A percentile compares a stretch with the other conserved stretches of the same genome.
These are phyloP conservation scores for Quercus phellos DNA, from an alignment of 331 rosid species.

Conservation along the genomic window DNA sequence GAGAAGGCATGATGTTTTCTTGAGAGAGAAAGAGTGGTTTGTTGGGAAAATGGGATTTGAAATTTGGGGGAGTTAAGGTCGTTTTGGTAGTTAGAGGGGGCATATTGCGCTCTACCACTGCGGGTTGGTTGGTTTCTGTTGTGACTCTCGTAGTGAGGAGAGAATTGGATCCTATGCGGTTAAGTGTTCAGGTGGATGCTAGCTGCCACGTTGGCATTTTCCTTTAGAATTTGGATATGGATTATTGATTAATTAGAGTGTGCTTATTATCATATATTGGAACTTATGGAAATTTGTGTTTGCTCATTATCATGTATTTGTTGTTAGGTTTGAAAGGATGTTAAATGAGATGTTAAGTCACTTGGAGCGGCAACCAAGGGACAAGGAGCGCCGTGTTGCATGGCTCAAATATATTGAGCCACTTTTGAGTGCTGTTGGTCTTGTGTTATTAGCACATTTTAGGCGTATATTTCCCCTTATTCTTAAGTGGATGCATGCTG, in stretches of 20 bases:
- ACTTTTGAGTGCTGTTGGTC: conserved; percentile 58
- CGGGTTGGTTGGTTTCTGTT: too few species aligned
- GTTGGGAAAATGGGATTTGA: not conserved
- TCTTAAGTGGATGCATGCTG: conserved; percentile 88
- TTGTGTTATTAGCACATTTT: conserved; percentile 75
- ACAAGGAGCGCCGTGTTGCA: conserved; percentile 78
- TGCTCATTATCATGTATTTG: not conserved
- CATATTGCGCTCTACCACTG: too few species aligned
- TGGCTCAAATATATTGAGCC: conserved; percentile 73
- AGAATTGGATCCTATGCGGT: too few species aligned
- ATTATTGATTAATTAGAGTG: not conserved
- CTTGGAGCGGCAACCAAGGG: conserved; percentile 89
- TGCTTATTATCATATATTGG: not conserved
- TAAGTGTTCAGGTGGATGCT: too few species aligned
- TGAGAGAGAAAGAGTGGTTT: conserved; percentile 16
- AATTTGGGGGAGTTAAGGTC: not conserved
- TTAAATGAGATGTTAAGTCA: conserved; percentile 87
- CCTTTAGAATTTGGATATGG: not conserved
- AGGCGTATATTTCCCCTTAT: conserved; percentile 85
- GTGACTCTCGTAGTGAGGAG: too few species aligned
- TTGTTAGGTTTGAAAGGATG: conserved; percentile 76
- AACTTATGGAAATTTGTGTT: not conserved
- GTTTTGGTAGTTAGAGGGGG: not conserved
- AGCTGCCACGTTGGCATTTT: not conserved
- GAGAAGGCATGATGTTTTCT: conserved; percentile 25